Conservation (phyloP, 2,329 filamentous ascomycete species). For the Paramyrothecium sp. region DNA sequence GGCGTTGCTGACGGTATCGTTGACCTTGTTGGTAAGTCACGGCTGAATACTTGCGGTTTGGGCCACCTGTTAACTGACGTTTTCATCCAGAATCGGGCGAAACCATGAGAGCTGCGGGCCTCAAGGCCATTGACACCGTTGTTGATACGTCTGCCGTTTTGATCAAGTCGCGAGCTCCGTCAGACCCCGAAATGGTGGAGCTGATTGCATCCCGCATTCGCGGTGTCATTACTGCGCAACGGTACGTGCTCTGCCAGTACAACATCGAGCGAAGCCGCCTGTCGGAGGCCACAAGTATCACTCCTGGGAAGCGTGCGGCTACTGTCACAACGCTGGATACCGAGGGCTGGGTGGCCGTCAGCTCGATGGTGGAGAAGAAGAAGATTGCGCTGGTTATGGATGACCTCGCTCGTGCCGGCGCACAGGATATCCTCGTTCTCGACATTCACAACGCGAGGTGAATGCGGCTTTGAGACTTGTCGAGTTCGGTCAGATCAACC, state of each 20-base stretch:
- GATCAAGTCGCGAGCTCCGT: conserved; percentile 84
- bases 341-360: conserved; percentile 91
- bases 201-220: conserved; percentile 83
- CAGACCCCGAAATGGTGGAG: conserved; percentile 76
- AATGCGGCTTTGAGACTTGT: not conserved
- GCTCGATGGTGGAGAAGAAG: conserved; percentile 89
- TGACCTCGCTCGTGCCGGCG: conserved; percentile 71
- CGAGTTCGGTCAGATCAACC: no score
- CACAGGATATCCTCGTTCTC: conserved; percentile 80
- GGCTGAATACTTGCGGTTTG: not conserved
- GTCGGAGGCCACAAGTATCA: conserved; percentile 68
- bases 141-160: conserved; percentile 84
- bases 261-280: conserved; percentile 78
- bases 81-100: conserved; percentile 78
- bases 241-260: conserved; percentile 94
- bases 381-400: conserved; percentile 86
- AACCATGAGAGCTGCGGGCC: conserved; percentile 93
- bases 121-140: conserved; percentile 93
- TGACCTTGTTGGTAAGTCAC: conserved; percentile 84
- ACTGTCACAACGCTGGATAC: conserved; percentile 89
- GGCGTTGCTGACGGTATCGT: conserved; percentile 97
- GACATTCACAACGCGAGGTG: conserved; percentile 78
- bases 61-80: no score
- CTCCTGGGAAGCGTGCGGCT: conserved; percentile 89
- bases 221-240: conserved; percentile 93